These are phyloP conservation scores for Trichophyton simii DNA, from an alignment of 2,329 filamentous ascomycete genomes.

Conservation along the genomic window DNA sequence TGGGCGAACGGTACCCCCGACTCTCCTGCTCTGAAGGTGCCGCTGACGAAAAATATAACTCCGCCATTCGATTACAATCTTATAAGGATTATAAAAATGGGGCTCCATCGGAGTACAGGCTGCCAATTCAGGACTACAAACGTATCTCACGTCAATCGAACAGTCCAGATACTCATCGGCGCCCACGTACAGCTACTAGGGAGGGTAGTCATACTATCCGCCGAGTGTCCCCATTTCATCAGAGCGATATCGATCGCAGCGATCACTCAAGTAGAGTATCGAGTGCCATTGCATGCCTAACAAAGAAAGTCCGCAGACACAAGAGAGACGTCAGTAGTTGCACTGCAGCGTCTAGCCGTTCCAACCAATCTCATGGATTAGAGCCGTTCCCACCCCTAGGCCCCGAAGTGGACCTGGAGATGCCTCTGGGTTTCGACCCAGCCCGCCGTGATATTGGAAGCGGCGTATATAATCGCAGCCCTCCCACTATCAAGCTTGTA, in stretches of 20 bases:
- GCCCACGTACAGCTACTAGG: background rate
- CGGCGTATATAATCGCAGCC: background rate
- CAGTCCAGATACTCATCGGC: background rate
- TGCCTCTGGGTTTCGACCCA: background rate
- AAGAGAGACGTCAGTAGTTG: background rate
- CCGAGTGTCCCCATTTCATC: background rate
- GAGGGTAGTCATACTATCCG: background rate
- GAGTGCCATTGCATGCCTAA: background rate
- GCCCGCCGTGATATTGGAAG: background rate
- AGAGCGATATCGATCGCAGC: background rate
- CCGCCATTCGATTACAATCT: background rate
- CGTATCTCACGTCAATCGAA: background rate
- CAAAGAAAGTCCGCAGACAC: background rate
- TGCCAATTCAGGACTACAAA: background rate
- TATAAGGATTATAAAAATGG: background rate
- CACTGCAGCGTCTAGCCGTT: background rate
- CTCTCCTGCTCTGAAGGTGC: background rate
- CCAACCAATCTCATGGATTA: background rate
- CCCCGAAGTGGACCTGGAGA: background rate
- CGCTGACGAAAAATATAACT: background rate
- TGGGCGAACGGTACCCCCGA: slow-evolving; percentile 1
- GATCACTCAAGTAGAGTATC: background rate
- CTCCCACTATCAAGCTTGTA: background rate
- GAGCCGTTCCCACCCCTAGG: background rate
- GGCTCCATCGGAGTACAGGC: background rate